Percentiles rank a stretch among this genome's conserved stretches.
phyloP scores from a whole-genome alignment of 2,329 filamentous ascomycete genomes.

The Elsinoe australis region DNA sequence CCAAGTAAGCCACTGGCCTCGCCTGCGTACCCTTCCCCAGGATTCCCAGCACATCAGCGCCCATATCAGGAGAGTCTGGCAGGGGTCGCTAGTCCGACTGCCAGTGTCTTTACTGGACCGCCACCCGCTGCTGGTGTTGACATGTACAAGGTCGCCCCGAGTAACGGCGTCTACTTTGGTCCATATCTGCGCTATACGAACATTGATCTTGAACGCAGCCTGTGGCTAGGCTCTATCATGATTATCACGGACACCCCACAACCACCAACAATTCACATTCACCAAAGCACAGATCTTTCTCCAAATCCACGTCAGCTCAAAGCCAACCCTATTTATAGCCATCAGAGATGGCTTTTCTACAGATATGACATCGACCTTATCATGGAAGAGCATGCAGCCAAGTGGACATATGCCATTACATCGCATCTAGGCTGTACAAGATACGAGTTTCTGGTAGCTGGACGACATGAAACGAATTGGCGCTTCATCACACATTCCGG shows the following conservation, averaged over 20 bases:
- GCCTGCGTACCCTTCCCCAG: slow-evolving; percentile 58
- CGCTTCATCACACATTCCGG: slow-evolving; percentile 92
- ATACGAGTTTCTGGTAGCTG: slow-evolving; percentile 93
- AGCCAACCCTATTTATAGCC: slow-evolving; percentile 72
- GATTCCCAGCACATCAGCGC: slow-evolving; percentile 63
- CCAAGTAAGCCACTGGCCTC: slow-evolving; percentile 65
- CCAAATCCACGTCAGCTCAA: slow-evolving; percentile 82
- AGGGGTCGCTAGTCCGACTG: slow-evolving; percentile 62
- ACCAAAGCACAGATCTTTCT: slow-evolving; percentile 80
- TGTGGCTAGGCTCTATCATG: slow-evolving; percentile 90
- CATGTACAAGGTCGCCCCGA: slow-evolving; percentile 86
- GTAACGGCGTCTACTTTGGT: slow-evolving; percentile 96
- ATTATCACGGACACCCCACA: slow-evolving; percentile 85
- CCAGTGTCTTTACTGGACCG: slow-evolving; percentile 80
- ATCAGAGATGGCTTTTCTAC: slow-evolving; percentile 93
- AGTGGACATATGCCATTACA: slow-evolving; percentile 98
- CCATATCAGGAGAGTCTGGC: slow-evolving; percentile 63
- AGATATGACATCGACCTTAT: slow-evolving; percentile 84
- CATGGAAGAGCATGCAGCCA: slow-evolving; percentile 76
- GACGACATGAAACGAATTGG: slow-evolving; percentile 84
- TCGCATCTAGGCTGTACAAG: slow-evolving; percentile 95
- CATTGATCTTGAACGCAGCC: slow-evolving; percentile 85
- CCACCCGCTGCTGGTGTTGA: slow-evolving; percentile 83
- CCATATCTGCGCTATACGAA: slow-evolving; percentile 94
- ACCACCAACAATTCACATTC: slow-evolving; percentile 91